phyloP scores from a whole-genome alignment of 805 yeast genomes.

The Teunomyces atbi region DNA sequence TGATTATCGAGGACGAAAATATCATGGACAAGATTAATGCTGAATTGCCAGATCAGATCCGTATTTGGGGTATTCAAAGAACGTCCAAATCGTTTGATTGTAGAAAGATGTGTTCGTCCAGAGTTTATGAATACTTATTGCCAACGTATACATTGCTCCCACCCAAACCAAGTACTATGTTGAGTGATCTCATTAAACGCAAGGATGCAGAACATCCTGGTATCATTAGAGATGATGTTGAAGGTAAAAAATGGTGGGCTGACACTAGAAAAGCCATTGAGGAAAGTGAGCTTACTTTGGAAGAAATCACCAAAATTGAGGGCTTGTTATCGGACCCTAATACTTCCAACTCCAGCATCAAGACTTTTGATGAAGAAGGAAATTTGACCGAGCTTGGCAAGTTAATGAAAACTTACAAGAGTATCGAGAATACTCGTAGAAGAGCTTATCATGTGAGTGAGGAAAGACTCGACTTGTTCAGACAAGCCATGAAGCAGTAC shows the following conservation, averaged over 20 bases:
- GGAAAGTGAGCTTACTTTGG: slow-evolving; percentile 32
- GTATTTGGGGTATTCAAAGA: slow-evolving; percentile 91
- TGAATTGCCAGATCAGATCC: slow-evolving; percentile 76
- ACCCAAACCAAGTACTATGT: slow-evolving; percentile 74
- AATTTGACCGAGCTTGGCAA: slow-evolving; percentile 36
- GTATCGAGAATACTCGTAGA: slow-evolving; percentile 64
- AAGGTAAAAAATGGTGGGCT: slow-evolving; percentile 76
- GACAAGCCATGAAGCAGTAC: slow-evolving; percentile 68
- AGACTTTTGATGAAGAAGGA: slow-evolving; percentile 32
- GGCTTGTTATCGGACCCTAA: slow-evolving; percentile 9
- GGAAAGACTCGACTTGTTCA: slow-evolving; percentile 60
- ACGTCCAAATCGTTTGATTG: slow-evolving; percentile 91
- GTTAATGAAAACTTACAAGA: slow-evolving; percentile 52
- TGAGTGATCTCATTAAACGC: slow-evolving; percentile 57
- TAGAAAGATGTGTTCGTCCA: slow-evolving; percentile 91
- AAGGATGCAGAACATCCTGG: slow-evolving; percentile 58
- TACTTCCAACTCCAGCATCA: slow-evolving; percentile 20
- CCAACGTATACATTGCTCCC: slow-evolving; percentile 90
- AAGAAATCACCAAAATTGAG: slow-evolving; percentile 20
- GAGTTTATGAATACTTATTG: slow-evolving; percentile 89
- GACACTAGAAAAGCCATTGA: slow-evolving; percentile 41
- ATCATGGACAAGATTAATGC: slow-evolving; percentile 71
- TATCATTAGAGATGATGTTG: slow-evolving; percentile 58
- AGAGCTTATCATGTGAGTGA: slow-evolving; percentile 64
- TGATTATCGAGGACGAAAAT: slow-evolving; percentile 80